These are phyloP conservation scores for Chlorella sorokiniana DNA, from an alignment of 139 green algal genomes.

Conservation along the genomic window DNA sequence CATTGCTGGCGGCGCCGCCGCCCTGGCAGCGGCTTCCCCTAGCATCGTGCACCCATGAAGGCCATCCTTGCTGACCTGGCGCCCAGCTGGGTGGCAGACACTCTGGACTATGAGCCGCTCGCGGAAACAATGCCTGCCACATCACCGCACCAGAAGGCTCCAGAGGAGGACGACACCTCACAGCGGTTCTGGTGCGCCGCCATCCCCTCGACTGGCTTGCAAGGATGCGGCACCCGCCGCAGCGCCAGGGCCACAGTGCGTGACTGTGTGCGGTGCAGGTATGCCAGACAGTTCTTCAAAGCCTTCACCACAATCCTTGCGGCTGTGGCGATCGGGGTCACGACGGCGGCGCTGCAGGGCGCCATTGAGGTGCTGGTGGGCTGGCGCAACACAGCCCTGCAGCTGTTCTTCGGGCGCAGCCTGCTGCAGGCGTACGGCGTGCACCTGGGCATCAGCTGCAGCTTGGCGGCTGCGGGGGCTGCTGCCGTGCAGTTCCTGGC, in stretches of 20 bases:
- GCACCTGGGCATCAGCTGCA: slow-evolving; percentile 16
- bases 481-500: slow-evolving; percentile 4
- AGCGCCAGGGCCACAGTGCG: background rate
- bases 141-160: background rate
- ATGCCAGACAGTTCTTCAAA: background rate
- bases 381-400: slow-evolving; percentile 14
- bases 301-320: background rate
- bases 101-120: slow-evolving; percentile 1
- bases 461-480: background rate
- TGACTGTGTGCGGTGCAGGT: background rate
- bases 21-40: background rate
- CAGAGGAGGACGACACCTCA: background rate
- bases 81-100: background rate
- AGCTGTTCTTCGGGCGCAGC: slow-evolving; percentile 3
- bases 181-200: background rate
- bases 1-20: background rate
- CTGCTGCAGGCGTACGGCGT: background rate
- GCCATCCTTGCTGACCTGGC: background rate
- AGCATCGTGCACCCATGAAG: background rate
- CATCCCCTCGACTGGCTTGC: background rate
- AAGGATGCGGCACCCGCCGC: background rate
- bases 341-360: background rate
- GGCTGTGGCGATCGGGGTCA: background rate
- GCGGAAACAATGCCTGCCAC: background rate
- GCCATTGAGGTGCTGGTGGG: background rate